Percentiles rank a stretch among this genome's conserved stretches.
Evolutionary conservation across 257 asterid genomes (phyloP).

Genomic region (Salvia miltiorrhiza): DNA sequence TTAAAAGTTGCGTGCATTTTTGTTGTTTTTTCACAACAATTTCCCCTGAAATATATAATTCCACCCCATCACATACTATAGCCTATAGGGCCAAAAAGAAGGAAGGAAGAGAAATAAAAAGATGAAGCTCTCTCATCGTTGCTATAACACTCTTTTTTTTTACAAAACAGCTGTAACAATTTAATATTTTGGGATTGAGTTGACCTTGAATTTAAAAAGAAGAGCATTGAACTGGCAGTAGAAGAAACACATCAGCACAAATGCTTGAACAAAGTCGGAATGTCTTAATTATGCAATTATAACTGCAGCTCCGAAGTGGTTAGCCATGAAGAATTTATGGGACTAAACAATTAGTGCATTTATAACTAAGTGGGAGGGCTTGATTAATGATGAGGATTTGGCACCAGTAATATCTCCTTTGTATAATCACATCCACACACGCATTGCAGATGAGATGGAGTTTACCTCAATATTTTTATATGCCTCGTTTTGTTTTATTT

Average conservation of each 20-base stretch:
- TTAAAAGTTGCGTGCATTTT: no score
- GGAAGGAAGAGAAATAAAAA: background rate
- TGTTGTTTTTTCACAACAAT: no score
- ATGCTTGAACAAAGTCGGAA: background rate
- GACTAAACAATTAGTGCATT: background rate
- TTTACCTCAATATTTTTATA: background rate
- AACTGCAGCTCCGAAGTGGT: background rate
- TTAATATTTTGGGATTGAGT: background rate
- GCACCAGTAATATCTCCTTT: background rate
- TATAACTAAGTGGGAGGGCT: background rate
- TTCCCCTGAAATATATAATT: no score
- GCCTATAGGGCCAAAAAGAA: background rate
- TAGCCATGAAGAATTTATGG: background rate
- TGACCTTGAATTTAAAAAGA: background rate
- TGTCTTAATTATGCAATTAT: constrained; percentile 5
- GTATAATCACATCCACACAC: background rate
- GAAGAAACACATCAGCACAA: background rate
- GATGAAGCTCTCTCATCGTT: background rate
- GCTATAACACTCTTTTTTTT: background rate
- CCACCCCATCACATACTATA: background rate
- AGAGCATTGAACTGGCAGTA: background rate
- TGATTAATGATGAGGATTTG: background rate
- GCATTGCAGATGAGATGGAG: background rate
- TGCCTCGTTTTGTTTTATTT: background rate
- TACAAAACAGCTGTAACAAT: background rate